Base-by-base conservation (phyloP, 1,139 yeast species). In the Diutina sp. region DNA sequence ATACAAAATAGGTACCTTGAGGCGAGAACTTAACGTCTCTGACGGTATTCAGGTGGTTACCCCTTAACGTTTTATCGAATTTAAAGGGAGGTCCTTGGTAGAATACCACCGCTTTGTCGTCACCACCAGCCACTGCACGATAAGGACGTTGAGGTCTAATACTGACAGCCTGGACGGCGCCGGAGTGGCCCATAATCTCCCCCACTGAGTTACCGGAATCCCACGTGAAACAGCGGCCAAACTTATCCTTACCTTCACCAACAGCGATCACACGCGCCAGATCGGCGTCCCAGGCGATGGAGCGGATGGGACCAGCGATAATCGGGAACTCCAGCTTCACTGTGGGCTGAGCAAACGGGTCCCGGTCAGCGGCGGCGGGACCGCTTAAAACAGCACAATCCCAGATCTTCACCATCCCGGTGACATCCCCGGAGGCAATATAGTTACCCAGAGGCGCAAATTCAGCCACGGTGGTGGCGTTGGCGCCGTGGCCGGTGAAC, bases 141-240 rank as follows among this genome's bases (percentile, higher is more conserved):
- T 87, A 90, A 3, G 99, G 99, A 67, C 99, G 80, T 58, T 80
- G 83, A n/a, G 91, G 89, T 65, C 87, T 86, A 62, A 93, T 85
- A 57, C 87, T 84, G 12, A 90, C 96, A 0, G 95, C 89, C 66
- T 87, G 90, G 66, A 91, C 82, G 50, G 82, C 80, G 48, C 87
- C 84, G n/a, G 95, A 80, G 67, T 93, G 99, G 38, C 99, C 99
- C 58, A 90, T 85, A 63, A 95, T 86, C 67, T 93, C 98, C 57
- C 99, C 99, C 54, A 93, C 85, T 11, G 97, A 83, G 69, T 93
- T 93, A 58, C 99, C 99, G 0, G 96, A 80, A 67, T 93, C 99
- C 80, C 88, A 87, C 6, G 96, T 83, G 66, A 93, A 90, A 60
- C 96, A 91, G 64, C 88, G 97, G 3, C 98, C 99, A 66, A 83